Evolutionary conservation across 2,329 filamentous ascomycete species (phyloP), one percentile per base, ranked within the genome.

Genomic region (Coniochaeta sp.): DNA sequence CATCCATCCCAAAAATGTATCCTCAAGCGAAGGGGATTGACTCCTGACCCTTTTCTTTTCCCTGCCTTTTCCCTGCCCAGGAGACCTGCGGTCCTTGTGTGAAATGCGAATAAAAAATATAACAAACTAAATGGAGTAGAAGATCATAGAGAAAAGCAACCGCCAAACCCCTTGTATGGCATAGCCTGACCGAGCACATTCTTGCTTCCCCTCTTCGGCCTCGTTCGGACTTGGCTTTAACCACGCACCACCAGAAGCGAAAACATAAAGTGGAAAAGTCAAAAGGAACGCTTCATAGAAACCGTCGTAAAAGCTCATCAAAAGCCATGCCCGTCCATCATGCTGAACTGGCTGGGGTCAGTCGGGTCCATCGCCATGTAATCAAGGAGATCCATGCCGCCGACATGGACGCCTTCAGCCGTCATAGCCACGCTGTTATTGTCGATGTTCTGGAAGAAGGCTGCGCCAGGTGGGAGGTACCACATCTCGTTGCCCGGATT

Each of bases 381-480:
- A 61, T 87, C 83, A 13, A 87, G 73, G 58, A 87, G 62, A 61
- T 87, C 83, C 28, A 86, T 71, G 0, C 83, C 83, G 9, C 82
- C 82, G 2, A 86, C 79, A 58, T 85, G 85, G 48, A 86, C 78
- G 26, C 82, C 82, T 57, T 86, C 82, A 8, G 82, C 79, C 3
- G 82, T 85, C 79, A 85, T 85, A 40, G 81, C 81, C 9, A 85
- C 81, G 6, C 74, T 74, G 30, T 75, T 74, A 55, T 81, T 81
- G 54, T 78, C 79, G 60, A 84, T 74, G 61, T 83, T 85, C 60
- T 85, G 81, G 65, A 83, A 85, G 53, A 86, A 81, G 4, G 81
- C 81, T 2, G 82, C 73, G 0, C 82, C 82, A 0, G 82, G 73
- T 0, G 82, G 82, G 1, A 86, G 71, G 60, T 85, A 86, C 82